Percentiles rank a stretch among this genome's conserved stretches.
These are phyloP conservation scores for Dichotomopilus funicola DNA, from an alignment of 2,329 filamentous ascomycete genomes.

Conservation along the genomic window DNA sequence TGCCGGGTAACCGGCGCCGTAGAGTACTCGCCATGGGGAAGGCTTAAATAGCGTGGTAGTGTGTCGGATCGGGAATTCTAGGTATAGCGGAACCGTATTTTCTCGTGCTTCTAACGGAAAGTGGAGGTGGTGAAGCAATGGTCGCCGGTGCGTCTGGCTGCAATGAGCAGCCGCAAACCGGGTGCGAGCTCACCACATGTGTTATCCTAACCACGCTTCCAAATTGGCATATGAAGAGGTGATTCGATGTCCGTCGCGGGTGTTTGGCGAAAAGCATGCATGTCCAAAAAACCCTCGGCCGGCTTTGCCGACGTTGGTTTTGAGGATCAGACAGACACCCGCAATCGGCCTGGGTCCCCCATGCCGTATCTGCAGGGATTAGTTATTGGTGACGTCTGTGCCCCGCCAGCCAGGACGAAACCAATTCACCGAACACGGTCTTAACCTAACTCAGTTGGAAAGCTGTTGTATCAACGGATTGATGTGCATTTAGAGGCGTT, in stretches of 20 bases:
- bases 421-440: neutral
- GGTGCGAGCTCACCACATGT: neutral
- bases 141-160: neutral
- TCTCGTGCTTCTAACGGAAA: neutral
- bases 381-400: constrained; percentile 1
- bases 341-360: neutral
- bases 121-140: neutral
- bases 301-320: neutral
- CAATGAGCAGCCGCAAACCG: neutral
- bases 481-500: too few species aligned
- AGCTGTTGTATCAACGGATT: too few species aligned
- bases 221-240: neutral
- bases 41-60: neutral
- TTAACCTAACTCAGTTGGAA: too few species aligned
- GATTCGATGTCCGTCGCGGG: neutral
- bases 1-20: constrained; percentile 22
- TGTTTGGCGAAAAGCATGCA: neutral
- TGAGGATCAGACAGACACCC: neutral
- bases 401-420: neutral
- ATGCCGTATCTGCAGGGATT: neutral
- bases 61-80: neutral
- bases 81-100: too few species aligned
- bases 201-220: neutral
- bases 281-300: neutral
- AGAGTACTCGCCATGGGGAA: constrained; percentile 24